Base-by-base conservation (phyloP, 192 early-diverging fungal species). In the Chytriomyces confervae region DNA sequence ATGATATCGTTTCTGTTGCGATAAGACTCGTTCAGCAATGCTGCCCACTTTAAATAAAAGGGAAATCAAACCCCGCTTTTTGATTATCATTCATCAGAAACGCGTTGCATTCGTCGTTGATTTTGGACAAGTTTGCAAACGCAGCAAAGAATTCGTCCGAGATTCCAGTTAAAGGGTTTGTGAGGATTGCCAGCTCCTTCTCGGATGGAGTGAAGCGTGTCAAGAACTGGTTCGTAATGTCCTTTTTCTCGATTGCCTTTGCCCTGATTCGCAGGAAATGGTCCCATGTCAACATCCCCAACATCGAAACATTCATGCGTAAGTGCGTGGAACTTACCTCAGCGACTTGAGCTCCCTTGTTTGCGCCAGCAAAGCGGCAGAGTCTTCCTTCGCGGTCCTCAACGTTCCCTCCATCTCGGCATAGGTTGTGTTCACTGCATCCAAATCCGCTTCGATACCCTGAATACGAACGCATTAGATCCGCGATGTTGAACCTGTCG, bases 1-100 rank as follows among this genome's bases (percentile, higher is more conserved):
- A 95, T 91, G 77, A 95, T 94, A 64, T 94, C 92, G 46, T 74
- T 74, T 45, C 72, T 74, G 29, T 6, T 13, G 27, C 13, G 63
- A 18, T 20, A 92, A 66, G 0, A 91, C 91, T 67, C 23, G 18
- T 57, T 43, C 0, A 62, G 29, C 20, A 29, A 9, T 66, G 5
- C 64, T 69, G 7, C 51, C 0, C 43, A 29, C 23, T 44, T 45
- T 0, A 5, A 74, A 16, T 68, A 1, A 66, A 51, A 27, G 44
- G 36, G 50, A 49, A 11, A 0, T 50, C 73, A 46, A 89, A 91
- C 91, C 93, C 93, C 67, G 92, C 90, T 61, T 86, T 83, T 77
- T 95, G 93, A 51, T 93, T 85, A 23, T 92, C 90, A 2, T 91
- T 91, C 20, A 92, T 92, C 8, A 95, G 81, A 16, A 94, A 79